phyloP scores from a whole-genome alignment of 192 early-diverging fungal genomes.

The Anaeromyces robustus region DNA sequence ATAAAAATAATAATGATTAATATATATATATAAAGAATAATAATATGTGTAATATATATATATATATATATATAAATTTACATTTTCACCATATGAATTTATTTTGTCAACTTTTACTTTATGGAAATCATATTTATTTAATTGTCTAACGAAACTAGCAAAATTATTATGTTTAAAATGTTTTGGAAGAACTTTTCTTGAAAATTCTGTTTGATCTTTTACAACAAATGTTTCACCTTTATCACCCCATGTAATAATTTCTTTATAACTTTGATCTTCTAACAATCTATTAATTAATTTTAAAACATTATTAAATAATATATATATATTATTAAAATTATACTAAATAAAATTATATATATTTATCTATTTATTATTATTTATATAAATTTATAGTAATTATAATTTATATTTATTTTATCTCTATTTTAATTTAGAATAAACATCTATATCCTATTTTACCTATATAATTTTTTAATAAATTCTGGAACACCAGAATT shows the following conservation, averaged over 20 bases:
- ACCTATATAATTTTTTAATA: neutral
- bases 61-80: no score
- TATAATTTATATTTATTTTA: no score
- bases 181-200: conserved; percentile 57
- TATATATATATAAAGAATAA: no score
- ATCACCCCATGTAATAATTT: conserved; percentile 57
- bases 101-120: conserved; percentile 33
- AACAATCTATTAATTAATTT: conserved; percentile 59
- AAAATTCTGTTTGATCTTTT: conserved; percentile 69
- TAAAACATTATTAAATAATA: conserved; percentile 42
- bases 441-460: no score
- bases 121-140: conserved; percentile 71
- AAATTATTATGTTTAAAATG: conserved; percentile 69
- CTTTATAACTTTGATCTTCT: conserved; percentile 38
- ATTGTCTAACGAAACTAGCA: conserved; percentile 27
- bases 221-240: conserved; percentile 77
- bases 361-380: no score
- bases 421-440: no score
- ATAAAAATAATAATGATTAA: no score
- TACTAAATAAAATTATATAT: neutral
- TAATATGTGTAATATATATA: no score
- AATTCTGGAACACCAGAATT: neutral
- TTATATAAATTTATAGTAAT: no score
- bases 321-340: conserved; percentile 22
- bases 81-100: conserved; percentile 25